Base-by-base conservation (phyloP, 2,329 filamentous ascomycete species). In the Elsinoe perseae region DNA sequence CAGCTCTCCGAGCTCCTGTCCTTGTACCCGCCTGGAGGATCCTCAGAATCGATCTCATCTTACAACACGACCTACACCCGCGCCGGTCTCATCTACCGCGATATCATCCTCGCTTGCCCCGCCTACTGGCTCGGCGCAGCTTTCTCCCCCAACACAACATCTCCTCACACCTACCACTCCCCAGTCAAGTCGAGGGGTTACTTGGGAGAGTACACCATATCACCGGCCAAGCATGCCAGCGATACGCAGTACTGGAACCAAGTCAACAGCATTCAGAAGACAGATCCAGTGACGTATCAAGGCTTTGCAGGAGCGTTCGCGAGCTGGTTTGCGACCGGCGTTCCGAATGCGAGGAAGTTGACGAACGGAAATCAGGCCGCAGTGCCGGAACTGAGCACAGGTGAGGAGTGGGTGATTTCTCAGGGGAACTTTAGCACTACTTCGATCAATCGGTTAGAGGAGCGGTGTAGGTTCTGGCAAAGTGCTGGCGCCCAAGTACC, bases 181-280 rank as follows among this genome's bases (percentile, higher is more conserved):
- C 9, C 20, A 25, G 76, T 78, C 1, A 64, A 66, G 1, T 65
- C 65, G 14, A 70, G 71, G 1, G 73, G 78, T 2, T 84, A 78
- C 70, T 34, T 84, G 20, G 77, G 78, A 1, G 79, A 85, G 64
- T 84, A 84, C 61, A 79, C 76, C 0, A 83, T 83, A 54, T 63
- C 69, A 5, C 81, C 81, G 0, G 81, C 82, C 0, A 79, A 74
- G 58, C 81, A 84, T 64, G 81, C 75, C 0, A 77, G 73, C 57
- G 82, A 85, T 64, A 78, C 76, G 4, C 72, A 73, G 43, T 83
- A 78, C 69, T 85, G 80, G 81, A 80, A 84, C 61, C 71, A 71
- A 30, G 65, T 82, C 61, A 80, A 80, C 57, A 56, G 72, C 0
- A 66, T 80, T 2, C 82, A 84, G 58, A 64, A 75, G 56, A 70